These are phyloP conservation scores for Pleurotus platypus DNA, from an alignment of 768 basidiomycete species.

Conservation along the genomic window DNA sequence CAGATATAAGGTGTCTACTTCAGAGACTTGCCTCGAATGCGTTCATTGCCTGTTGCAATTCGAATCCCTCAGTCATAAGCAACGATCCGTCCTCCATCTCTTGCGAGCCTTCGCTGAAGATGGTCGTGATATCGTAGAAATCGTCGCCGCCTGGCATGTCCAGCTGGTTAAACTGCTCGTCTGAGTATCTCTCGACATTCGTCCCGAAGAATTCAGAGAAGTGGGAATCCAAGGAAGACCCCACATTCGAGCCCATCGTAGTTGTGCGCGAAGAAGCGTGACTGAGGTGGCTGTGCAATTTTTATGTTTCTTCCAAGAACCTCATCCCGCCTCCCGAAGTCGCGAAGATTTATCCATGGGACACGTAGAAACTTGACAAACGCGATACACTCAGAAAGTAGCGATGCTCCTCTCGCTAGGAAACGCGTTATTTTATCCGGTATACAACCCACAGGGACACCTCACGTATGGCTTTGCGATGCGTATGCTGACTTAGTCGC, in stretches of 20 bases:
- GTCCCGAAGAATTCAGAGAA: conserved; percentile 3
- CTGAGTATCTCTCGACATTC: conserved; percentile 8
- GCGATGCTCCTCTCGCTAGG: background rate
- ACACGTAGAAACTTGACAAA: background rate
- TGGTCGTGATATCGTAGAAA: conserved; percentile 60
- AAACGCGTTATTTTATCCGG: conserved; percentile 72
- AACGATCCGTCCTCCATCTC: conserved; percentile 65
- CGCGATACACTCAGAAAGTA: background rate
- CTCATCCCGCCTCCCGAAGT: conserved; percentile 10
- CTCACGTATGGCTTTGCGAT: conserved; percentile 60
- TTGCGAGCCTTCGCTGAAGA: conserved; percentile 56
- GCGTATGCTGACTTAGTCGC: conserved; percentile 1
- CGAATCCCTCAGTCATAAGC: conserved; percentile 65
- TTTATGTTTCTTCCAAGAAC: conserved; percentile 15
- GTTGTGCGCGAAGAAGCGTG: background rate
- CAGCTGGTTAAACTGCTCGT: conserved; percentile 15
- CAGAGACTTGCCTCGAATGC: conserved; percentile 68
- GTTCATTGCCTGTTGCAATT: conserved; percentile 89
- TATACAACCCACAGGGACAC: conserved; percentile 90
- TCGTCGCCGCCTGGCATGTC: conserved; percentile 53
- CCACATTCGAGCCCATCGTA: background rate
- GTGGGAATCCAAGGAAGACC: background rate
- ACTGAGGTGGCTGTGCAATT: conserved; percentile 27
- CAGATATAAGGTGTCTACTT: too few species aligned
- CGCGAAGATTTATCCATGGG: background rate